Conservation (phyloP, 169 alveolate genomes). For the Besnoitia besnoiti region DNA sequence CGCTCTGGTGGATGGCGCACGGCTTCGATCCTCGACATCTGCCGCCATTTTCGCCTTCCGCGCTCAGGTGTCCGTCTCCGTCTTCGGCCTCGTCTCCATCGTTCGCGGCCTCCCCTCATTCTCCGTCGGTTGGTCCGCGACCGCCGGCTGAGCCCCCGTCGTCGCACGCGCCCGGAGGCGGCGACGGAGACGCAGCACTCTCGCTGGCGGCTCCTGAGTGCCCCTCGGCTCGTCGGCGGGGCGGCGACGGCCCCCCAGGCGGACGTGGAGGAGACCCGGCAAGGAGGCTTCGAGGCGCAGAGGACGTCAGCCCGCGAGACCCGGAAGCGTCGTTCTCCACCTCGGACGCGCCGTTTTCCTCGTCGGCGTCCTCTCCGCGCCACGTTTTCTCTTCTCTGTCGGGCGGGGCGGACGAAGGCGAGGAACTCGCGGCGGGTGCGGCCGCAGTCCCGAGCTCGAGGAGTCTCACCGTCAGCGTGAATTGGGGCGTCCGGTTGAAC, state of each 20-base stretch:
- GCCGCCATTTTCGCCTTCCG: constrained; percentile 37
- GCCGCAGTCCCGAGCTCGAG: not conserved
- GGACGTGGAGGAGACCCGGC: no score
- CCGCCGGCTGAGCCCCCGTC: not conserved
- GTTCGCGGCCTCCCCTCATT: not conserved
- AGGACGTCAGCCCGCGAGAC: no score
- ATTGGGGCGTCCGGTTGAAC: constrained; percentile 67
- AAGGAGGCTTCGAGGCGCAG: no score
- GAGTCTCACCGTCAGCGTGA: constrained; percentile 50
- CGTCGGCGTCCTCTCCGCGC: not conserved
- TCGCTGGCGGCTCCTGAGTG: no score
- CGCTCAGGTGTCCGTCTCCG: not conserved
- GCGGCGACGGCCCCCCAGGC: no score
- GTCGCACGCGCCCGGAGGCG: not conserved
- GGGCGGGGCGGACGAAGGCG: not conserved
- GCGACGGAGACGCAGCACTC: not conserved
- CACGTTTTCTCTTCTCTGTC: no score
- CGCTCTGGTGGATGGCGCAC: constrained; percentile 58
- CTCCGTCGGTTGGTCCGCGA: not conserved
- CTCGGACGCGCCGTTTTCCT: not conserved
- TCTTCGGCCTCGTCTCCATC: not conserved
- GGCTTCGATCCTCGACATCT: constrained; percentile 64
- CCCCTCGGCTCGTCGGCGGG: no score
- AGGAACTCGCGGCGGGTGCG: not conserved
- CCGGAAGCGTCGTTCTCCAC: no score